Evolutionary conservation across 2,329 filamentous ascomycete species (phyloP), one percentile per base, ranked within the genome.

Genomic region (Aspergillus pseudoglaucus): DNA sequence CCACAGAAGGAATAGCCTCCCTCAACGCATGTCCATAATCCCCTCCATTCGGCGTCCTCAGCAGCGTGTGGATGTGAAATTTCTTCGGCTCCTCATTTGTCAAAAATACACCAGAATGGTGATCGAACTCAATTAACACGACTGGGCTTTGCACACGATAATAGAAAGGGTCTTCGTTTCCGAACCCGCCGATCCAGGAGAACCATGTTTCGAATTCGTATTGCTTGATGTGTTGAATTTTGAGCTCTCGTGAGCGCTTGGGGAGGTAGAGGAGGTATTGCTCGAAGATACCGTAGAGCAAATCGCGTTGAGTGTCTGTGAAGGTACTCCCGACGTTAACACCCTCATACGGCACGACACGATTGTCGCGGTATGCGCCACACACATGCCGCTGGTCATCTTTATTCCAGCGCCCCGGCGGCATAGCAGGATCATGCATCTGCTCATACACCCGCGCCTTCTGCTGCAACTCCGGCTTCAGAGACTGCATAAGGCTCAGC

Each of bases 361-460:
- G 78, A 64, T 91, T 93, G 59, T 91, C 87, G 10, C 85, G 79
- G 62, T 86, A 88, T 0, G 87, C 87, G 32, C 88, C 87, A 61
- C 85, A 88, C 4, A 89, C 64, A 59, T 90, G 87, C 5, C 87
- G 77, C 69, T 90, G 85, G 63, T 91, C 87, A 59, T 89, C 85
- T 54, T 83, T 83, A 63, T 90, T 90, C 86, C 86, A 90, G 6
- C 86, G 77, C 8, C 64, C 66, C 2, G 57, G 58, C 2, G 65
- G 80, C 85, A 89, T 88, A 0, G 69, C 74, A 0, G 80, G 78
- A 48, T 88, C 85, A 20, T 77, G 73, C 69, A 89, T 75, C 0
- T 73, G 55, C 46, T 75, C 74, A 63, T 79, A 89, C 0, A 80
- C 70, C 50, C 80, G 80, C 0, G 82, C 82, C 1, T 64, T 59